phyloP scores from a whole-genome alignment of 108 stramenopile species.

The Schizochytrium sp. region DNA sequence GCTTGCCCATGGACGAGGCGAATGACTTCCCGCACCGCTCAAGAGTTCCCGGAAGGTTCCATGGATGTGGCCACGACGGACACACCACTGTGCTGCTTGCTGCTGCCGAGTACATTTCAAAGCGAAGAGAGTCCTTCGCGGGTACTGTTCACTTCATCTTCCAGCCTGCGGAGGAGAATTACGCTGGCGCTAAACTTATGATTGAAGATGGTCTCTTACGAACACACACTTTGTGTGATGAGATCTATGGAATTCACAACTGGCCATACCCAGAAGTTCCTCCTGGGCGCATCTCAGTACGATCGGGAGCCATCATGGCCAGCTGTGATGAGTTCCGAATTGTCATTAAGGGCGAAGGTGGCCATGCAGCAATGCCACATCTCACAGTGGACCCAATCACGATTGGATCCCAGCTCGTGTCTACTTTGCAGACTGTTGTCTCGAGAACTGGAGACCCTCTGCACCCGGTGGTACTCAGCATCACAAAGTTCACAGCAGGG shows the following conservation, averaged over 20 bases:
- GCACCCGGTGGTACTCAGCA: constrained; percentile 81
- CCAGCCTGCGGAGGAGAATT: constrained; percentile 92
- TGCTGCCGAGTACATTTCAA: constrained; percentile 78
- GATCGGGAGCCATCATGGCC: constrained; percentile 85
- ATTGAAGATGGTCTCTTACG: constrained; percentile 84
- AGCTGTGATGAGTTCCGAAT: constrained; percentile 86
- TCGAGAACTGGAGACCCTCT: constrained; percentile 81
- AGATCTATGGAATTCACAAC: constrained; percentile 87
- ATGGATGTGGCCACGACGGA: constrained; percentile 95
- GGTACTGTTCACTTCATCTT: constrained; percentile 87
- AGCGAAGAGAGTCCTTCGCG: constrained; percentile 68
- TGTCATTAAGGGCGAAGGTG: constrained; percentile 78
- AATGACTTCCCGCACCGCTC: constrained; percentile 77
- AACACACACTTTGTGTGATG: constrained; percentile 74
- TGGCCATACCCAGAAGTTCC: constrained; percentile 79
- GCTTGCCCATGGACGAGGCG: constrained; percentile 85
- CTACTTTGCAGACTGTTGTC: constrained; percentile 87
- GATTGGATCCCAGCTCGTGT: constrained; percentile 81
- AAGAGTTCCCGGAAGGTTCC: constrained; percentile 81
- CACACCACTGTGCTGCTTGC: constrained; percentile 90
- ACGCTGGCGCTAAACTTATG: constrained; percentile 89
- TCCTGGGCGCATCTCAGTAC: constrained; percentile 80
- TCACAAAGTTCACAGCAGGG: constrained; percentile 82
- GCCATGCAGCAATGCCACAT: constrained; percentile 93
- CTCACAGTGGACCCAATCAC: constrained; percentile 87